These are phyloP conservation scores for Brassica carinata DNA, from an alignment of 345 rosid species.

Conservation along the genomic window DNA sequence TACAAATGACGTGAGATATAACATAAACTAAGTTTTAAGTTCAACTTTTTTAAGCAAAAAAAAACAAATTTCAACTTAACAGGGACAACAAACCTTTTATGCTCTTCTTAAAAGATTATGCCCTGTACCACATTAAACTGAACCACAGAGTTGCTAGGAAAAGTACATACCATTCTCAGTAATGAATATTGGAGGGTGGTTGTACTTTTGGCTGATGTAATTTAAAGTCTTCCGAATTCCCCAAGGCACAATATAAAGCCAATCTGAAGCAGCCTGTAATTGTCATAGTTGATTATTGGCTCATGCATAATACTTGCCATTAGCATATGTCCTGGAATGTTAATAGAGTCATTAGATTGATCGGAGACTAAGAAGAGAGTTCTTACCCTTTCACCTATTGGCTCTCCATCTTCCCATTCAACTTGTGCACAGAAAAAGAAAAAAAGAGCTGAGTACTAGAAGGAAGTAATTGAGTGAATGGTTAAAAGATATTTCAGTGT, in stretches of 20 bases:
- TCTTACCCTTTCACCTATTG: conserved; percentile 77
- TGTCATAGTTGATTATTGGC: conserved; percentile 15
- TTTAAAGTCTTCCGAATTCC: conserved; percentile 76
- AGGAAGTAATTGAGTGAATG: not conserved
- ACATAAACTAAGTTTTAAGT: not conserved
- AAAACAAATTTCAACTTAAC: not conserved
- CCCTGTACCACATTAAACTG: conserved; percentile 17
- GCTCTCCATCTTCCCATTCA: conserved; percentile 76
- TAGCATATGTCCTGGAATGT: not conserved
- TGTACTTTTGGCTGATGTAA: conserved; percentile 62
- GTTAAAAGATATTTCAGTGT: not conserved
- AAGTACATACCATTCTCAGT: conserved; percentile 74
- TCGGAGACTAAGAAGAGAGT: not conserved
- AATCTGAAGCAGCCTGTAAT: conserved; percentile 88
- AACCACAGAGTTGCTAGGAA: not conserved
- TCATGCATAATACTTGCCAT: not conserved
- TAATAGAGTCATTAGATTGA: conserved; percentile 13
- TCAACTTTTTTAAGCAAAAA: not conserved
- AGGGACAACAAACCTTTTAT: not conserved
- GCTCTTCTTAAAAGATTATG: not conserved
- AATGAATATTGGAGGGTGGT: conserved; percentile 61
- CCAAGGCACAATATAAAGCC: conserved; percentile 94
- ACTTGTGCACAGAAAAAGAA: conserved; percentile 46
- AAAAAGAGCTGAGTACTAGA: conserved; percentile 21
- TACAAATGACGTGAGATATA: not conserved